phyloP scores from a whole-genome alignment of 2,329 filamentous ascomycete genomes.

The Aspergillus ustus region DNA sequence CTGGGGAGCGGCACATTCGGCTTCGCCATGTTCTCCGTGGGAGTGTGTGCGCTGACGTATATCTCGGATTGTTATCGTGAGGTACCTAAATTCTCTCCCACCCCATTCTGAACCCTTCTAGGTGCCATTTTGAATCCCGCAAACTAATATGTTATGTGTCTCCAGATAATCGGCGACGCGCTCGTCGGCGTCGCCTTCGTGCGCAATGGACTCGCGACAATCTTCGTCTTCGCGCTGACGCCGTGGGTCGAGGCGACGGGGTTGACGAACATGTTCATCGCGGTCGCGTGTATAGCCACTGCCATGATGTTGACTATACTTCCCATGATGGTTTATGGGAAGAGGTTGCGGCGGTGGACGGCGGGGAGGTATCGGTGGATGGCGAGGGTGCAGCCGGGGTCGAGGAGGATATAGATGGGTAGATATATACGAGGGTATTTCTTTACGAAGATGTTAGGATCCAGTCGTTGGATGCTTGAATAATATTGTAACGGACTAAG shows the following conservation, averaged over 20 bases:
- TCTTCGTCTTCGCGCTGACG: conserved; percentile 48
- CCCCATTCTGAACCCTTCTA: no score
- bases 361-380: neutral
- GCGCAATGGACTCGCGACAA: conserved; percentile 50
- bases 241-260: conserved; percentile 26
- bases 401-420: neutral
- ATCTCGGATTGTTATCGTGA: conserved; percentile 9
- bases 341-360: conserved; percentile 25
- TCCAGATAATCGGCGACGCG: conserved; percentile 54
- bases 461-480: no score
- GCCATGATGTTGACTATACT: conserved; percentile 24
- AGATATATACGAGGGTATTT: no score
- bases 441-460: no score
- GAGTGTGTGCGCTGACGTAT: neutral
- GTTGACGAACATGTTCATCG: conserved; percentile 5
- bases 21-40: conserved; percentile 1
- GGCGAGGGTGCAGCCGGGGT: neutral
- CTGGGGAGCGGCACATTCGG: conserved; percentile 2
- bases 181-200: conserved; percentile 52
- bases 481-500: no score
- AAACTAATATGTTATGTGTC: no score
- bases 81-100: neutral
- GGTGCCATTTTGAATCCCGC: no score
- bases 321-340: conserved; percentile 31
- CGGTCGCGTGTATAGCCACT: conserved; percentile 21